Evolutionary conservation across 2,329 filamentous ascomycete genomes (phyloP).

Genomic region (Xylaria multiplex): DNA sequence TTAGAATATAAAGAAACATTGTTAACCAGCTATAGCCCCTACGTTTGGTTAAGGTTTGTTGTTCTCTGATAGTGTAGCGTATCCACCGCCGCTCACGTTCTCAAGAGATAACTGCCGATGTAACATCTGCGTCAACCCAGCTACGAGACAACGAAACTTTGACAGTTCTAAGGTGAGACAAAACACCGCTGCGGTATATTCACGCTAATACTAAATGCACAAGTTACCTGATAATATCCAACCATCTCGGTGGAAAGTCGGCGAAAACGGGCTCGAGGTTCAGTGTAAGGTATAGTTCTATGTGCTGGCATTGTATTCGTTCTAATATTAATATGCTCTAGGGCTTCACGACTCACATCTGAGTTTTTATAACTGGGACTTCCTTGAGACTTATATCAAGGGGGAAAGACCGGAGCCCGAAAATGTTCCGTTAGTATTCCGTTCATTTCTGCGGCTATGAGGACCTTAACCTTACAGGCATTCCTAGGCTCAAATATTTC

Average conservation of each 20-base stretch:
- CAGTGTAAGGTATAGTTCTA: conserved; percentile 54
- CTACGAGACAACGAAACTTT: conserved; percentile 74
- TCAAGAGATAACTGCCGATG: conserved; percentile 79
- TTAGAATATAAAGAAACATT: not conserved
- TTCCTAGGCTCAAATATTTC: conserved; percentile 39
- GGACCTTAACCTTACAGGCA: conserved; percentile 7
- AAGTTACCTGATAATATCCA: conserved; percentile 60
- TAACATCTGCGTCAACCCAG: conserved; percentile 70
- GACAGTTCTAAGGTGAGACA: conserved; percentile 70
- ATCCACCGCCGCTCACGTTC: conserved; percentile 34
- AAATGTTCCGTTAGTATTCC: conserved; percentile 47
- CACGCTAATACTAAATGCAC: conserved; percentile 23
- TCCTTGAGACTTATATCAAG: conserved; percentile 62
- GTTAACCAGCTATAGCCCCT: conserved; percentile 47
- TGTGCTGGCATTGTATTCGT: not conserved
- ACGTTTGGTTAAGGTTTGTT: conserved; percentile 53
- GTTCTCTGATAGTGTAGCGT: not conserved
- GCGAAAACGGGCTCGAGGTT: conserved; percentile 56
- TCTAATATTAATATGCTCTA: conserved; percentile 48
- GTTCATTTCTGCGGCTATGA: not conserved
- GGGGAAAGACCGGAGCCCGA: conserved; percentile 50
- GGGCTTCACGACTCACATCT: conserved; percentile 71
- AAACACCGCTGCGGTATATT: not conserved
- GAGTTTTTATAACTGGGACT: conserved; percentile 73
- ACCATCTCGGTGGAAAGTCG: conserved; percentile 48